phyloP scores from a whole-genome alignment of 257 asterid species.

The Fraxinus pennsylvanica region DNA sequence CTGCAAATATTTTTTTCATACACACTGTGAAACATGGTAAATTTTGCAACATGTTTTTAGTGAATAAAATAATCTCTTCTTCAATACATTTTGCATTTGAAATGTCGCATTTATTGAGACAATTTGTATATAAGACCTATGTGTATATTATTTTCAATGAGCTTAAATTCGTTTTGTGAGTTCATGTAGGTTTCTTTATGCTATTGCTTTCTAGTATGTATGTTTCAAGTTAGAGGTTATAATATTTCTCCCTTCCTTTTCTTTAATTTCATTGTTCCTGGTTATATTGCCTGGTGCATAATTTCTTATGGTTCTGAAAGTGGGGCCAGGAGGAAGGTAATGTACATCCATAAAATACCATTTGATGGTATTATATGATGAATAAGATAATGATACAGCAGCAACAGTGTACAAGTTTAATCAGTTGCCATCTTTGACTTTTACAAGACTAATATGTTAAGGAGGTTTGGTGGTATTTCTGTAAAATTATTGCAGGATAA shows the following conservation, averaged over 20 bases:
- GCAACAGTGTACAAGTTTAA: constrained; percentile 11
- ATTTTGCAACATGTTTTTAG: not conserved
- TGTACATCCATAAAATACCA: not conserved
- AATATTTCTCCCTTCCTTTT: not conserved
- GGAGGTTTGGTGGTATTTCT: constrained; percentile 23
- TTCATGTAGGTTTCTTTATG: not conserved
- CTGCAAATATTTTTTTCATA: not conserved
- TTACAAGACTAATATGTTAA: constrained; percentile 8
- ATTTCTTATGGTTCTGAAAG: not conserved
- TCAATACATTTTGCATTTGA: not conserved
- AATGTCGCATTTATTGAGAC: not conserved
- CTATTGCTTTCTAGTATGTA: not conserved
- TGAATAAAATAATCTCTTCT: too few species aligned
- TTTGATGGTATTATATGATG: constrained; percentile 9
- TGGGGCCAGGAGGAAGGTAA: not conserved
- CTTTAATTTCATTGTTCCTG: not conserved
- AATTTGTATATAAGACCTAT: not conserved
- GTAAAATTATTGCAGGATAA: constrained; percentile 66
- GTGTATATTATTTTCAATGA: not conserved
- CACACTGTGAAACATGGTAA: not conserved
- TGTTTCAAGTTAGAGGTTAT: not conserved
- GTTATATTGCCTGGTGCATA: not conserved
- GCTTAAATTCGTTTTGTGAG: not conserved
- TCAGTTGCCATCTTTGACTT: constrained; percentile 2
- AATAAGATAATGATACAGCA: not conserved